phyloP scores from a whole-genome alignment of 2,329 filamentous ascomycete species.

The Paecilomyces niveus region DNA sequence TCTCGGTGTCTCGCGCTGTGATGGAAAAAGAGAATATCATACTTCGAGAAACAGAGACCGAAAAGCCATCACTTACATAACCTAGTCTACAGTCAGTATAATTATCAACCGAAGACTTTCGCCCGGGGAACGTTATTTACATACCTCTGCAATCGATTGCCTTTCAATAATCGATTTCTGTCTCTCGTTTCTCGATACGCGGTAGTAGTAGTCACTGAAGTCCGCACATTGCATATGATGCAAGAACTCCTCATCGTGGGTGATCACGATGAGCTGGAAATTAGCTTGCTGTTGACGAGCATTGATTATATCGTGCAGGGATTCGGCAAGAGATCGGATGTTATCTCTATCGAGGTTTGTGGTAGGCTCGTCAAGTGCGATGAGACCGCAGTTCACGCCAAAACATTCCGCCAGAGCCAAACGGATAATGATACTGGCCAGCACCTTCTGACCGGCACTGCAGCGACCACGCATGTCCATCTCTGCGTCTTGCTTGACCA shows the following conservation, averaged over 20 bases:
- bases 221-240: constrained; percentile 89
- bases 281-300: constrained; percentile 78
- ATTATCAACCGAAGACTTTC: too few species aligned
- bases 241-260: constrained; percentile 95
- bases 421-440: constrained; percentile 95
- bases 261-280: constrained; percentile 97
- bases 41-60: not conserved
- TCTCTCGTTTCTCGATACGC: constrained; percentile 71
- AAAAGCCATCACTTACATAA: not conserved
- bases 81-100: not conserved
- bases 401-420: constrained; percentile 94
- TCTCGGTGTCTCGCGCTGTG: not conserved
- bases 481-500: constrained; percentile 94
- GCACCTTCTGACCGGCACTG: constrained; percentile 91
- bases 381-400: constrained; percentile 89
- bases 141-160: constrained; percentile 46
- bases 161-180: constrained; percentile 84
- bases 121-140: constrained; percentile 7
- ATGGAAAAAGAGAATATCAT: not conserved
- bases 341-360: constrained; percentile 96
- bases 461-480: constrained; percentile 99
- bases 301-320: constrained; percentile 80
- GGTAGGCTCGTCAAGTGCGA: constrained; percentile 94
- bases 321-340: constrained; percentile 79
- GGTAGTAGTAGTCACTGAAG: constrained; percentile 87